Base-by-base conservation (phyloP, 2,329 filamentous ascomycete genomes). In the Fusarium sp. region DNA sequence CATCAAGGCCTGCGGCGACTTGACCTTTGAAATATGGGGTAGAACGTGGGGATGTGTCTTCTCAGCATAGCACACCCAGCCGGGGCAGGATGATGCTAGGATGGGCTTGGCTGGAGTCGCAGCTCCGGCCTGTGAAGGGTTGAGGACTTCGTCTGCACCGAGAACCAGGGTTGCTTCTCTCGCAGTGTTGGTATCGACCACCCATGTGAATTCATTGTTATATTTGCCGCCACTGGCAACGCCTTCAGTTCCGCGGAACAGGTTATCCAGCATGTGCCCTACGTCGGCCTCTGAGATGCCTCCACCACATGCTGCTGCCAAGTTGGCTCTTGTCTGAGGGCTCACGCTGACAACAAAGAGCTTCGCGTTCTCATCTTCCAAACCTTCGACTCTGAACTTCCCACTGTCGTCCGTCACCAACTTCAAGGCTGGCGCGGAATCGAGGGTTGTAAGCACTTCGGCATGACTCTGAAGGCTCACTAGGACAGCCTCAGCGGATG, bases 31-130 rank as follows among this genome's bases (percentile, higher is more conserved):
- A 55, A 99, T 85, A 79, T 99, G 94, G 28, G 94, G 93, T 49
- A 99, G 86, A 57, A 98, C 90, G 76, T 98, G 91, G 3, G 96
- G 94, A 76, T 99, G 96, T 57, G 95, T 98, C 82, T 99, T 98
- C 79, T 99, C 96, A 26, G 95, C 95, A 76, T 99, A 99, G 81
- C 96, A 99, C 57, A 99, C 95, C 94, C 97, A 99, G 10, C 96
- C 96, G 2, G 96, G 96, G 78, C 96, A 99, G 21, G 93, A 93
- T 6, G 94, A 94, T 11, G 94, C 93, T 42, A 99, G 85, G 29
- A 95, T 89, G 0, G 93, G 92, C 55, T 83, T 83, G 44, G 71
- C 47, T 20, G 75, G 75, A 11, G 65, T 47, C 10, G 54, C 35
- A 21, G 59, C 26, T 29, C 57, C 68, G 7, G 78, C 66, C 24